These are phyloP conservation scores for Celoporthe dispersa DNA, from an alignment of 2,329 filamentous ascomycete species.

Conservation along the genomic window DNA sequence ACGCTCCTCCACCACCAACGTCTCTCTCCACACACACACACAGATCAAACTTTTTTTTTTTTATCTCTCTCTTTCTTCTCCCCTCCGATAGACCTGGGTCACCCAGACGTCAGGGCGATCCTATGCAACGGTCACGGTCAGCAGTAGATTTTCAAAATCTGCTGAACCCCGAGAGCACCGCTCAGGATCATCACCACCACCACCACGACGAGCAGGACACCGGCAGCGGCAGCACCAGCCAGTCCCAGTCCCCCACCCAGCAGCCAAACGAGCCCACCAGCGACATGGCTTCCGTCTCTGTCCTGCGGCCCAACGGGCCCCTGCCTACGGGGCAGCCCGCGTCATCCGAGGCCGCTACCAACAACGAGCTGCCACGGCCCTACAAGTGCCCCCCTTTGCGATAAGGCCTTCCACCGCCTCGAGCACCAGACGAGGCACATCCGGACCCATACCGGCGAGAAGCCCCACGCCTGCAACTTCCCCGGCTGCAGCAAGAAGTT, in stretches of 20 bases:
- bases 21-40: not conserved
- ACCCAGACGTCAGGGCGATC: slow-evolving; percentile 47
- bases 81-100: slow-evolving; percentile 20
- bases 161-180: slow-evolving; percentile 63
- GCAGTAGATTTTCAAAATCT: slow-evolving; percentile 78
- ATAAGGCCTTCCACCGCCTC: slow-evolving; percentile 96
- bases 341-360: slow-evolving; percentile 51
- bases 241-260: slow-evolving; percentile 37
- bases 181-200: slow-evolving; percentile 26
- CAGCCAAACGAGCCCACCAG: slow-evolving; percentile 32
- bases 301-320: slow-evolving; percentile 66
- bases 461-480: slow-evolving; percentile 94
- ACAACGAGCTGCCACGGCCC: slow-evolving; percentile 81
- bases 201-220: slow-evolving; percentile 30
- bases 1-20: not conserved
- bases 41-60: not conserved
- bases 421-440: slow-evolving; percentile 94
- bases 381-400: slow-evolving; percentile 99
- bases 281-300: slow-evolving; percentile 59
- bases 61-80: not conserved
- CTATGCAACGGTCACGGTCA: slow-evolving; percentile 77
- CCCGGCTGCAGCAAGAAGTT: slow-evolving; percentile 93
- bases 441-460: slow-evolving; percentile 96
- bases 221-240: slow-evolving; percentile 30
- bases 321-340: slow-evolving; percentile 64